Percentiles rank a stretch among this genome's conserved stretches.
Conservation (phyloP, 805 yeast species). For the Millerozyma miso region DNA sequence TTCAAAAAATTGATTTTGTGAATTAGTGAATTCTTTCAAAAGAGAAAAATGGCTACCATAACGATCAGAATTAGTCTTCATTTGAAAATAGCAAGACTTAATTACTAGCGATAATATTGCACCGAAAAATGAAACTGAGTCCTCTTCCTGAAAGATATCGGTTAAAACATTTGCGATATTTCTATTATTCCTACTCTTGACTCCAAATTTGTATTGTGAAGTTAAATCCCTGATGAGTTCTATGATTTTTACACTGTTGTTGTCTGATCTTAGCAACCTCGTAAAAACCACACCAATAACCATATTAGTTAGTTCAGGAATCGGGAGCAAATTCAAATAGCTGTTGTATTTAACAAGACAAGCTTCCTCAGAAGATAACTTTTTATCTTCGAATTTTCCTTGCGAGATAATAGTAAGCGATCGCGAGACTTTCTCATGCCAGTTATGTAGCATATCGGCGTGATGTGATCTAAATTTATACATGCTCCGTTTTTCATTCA, state of each 20-base stretch:
- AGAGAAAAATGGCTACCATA: neutral
- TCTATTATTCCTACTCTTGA: slow-evolving; percentile 7
- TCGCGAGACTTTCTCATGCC: slow-evolving; percentile 9
- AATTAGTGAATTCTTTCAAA: neutral
- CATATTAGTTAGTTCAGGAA: slow-evolving; percentile 12
- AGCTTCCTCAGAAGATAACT: slow-evolving; percentile 1
- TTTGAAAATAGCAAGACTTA: slow-evolving; percentile 5
- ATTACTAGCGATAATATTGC: slow-evolving; percentile 15
- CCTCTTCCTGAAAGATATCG: slow-evolving; percentile 14
- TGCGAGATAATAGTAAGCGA: neutral
- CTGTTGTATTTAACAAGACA: slow-evolving; percentile 9
- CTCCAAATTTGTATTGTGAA: slow-evolving; percentile 8
- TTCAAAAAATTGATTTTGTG: slow-evolving; percentile 3
- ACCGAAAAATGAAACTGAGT: slow-evolving; percentile 15
- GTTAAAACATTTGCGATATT: slow-evolving; percentile 7
- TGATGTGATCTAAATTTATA: slow-evolving; percentile 7
- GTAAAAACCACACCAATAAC: slow-evolving; percentile 16
- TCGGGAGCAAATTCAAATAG: slow-evolving; percentile 14
- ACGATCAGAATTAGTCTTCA: too few species aligned
- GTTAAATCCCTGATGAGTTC: slow-evolving; percentile 13
- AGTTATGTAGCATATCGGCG: slow-evolving; percentile 9
- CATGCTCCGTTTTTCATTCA: slow-evolving; percentile 2
- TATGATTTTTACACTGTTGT: slow-evolving; percentile 14
- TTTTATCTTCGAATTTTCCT: neutral
- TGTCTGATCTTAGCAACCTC: slow-evolving; percentile 13